Conservation (phyloP, 345 rosid genomes). For the Punica granatum region DNA sequence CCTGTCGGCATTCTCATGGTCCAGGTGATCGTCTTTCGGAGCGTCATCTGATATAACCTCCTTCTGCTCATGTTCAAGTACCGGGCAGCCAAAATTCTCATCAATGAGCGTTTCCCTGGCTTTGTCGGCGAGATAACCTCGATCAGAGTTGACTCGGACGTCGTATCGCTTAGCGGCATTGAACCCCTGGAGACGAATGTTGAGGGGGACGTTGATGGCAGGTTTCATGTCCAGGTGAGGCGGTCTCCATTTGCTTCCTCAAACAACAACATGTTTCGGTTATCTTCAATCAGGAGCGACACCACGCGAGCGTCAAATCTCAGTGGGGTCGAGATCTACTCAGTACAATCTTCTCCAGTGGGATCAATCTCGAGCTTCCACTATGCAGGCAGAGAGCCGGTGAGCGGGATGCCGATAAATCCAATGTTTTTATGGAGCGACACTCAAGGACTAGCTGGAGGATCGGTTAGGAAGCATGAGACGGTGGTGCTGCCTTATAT, state of each 20-base stretch:
- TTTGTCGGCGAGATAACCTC: neutral
- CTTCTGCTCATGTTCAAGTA: conserved; percentile 13
- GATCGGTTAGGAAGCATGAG: neutral
- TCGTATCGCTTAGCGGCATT: conserved; percentile 1
- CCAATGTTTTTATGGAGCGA: neutral
- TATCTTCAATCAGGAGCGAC: neutral
- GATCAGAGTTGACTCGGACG: conserved; percentile 9
- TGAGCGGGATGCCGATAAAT: neutral
- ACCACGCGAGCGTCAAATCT: conserved; percentile 4
- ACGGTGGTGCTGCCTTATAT: neutral
- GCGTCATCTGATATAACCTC: conserved; percentile 8
- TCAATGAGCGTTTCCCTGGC: conserved; percentile 5
- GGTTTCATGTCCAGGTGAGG: conserved; percentile 8
- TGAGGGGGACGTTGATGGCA: conserved; percentile 7
- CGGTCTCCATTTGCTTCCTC: conserved; percentile 1
- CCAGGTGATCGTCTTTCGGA: conserved; percentile 16
- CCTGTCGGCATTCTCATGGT: conserved; percentile 5
- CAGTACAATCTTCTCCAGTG: conserved; percentile 1
- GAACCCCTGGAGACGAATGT: conserved; percentile 8
- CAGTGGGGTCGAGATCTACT: conserved; percentile 10
- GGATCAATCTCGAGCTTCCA: conserved; percentile 3
- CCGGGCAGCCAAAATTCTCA: conserved; percentile 9
- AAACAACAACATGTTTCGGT: neutral
- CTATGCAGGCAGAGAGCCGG: neutral
- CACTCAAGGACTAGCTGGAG: too few relatives aligned